These are phyloP conservation scores for Pleurotus tuoliensis DNA, from an alignment of 768 basidiomycete genomes.

Conservation along the genomic window DNA sequence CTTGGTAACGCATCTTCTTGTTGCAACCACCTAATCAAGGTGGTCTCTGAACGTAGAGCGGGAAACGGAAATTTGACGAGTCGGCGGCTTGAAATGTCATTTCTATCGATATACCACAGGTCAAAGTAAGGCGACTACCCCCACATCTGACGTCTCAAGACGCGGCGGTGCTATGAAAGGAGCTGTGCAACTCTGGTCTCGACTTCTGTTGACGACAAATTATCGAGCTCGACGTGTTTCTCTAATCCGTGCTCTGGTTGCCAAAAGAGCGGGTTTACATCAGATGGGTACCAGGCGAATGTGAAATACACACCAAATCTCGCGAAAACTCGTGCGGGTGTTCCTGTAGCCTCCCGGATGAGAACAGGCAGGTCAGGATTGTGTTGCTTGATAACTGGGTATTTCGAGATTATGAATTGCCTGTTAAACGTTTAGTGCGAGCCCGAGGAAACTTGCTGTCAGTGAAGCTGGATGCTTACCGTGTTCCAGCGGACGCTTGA, in stretches of 20 bases:
- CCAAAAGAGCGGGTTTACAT: background rate
- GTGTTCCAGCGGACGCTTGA: slow-evolving; percentile 71
- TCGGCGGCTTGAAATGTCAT: background rate
- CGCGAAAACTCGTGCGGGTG: slow-evolving; percentile 80
- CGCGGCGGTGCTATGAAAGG: slow-evolving; percentile 35
- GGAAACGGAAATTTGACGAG: too few relatives aligned
- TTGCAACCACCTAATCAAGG: too few relatives aligned
- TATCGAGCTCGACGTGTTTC: slow-evolving; percentile 76
- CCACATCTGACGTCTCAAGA: too few relatives aligned
- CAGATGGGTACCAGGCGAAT: slow-evolving; percentile 10
- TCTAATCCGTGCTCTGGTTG: slow-evolving; percentile 72
- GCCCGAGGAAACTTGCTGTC: too few relatives aligned
- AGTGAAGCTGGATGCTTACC: slow-evolving; percentile 38
- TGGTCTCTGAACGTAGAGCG: too few relatives aligned
- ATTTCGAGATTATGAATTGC: slow-evolving; percentile 74
- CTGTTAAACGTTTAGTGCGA: slow-evolving; percentile 32
- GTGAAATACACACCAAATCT: slow-evolving; percentile 65
- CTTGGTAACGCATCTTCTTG: too few relatives aligned
- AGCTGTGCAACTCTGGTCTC: slow-evolving; percentile 66
- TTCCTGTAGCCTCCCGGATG: slow-evolving; percentile 76
- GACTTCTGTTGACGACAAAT: slow-evolving; percentile 68
- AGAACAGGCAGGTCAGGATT: slow-evolving; percentile 85
- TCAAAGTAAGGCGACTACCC: too few relatives aligned
- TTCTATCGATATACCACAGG: slow-evolving; percentile 7
- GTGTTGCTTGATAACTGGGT: slow-evolving; percentile 71